Percentiles rank a stretch among this genome's conserved stretches.
phyloP scores from a whole-genome alignment of 2,329 filamentous ascomycete genomes.

The Arthrobotrys conoides region DNA sequence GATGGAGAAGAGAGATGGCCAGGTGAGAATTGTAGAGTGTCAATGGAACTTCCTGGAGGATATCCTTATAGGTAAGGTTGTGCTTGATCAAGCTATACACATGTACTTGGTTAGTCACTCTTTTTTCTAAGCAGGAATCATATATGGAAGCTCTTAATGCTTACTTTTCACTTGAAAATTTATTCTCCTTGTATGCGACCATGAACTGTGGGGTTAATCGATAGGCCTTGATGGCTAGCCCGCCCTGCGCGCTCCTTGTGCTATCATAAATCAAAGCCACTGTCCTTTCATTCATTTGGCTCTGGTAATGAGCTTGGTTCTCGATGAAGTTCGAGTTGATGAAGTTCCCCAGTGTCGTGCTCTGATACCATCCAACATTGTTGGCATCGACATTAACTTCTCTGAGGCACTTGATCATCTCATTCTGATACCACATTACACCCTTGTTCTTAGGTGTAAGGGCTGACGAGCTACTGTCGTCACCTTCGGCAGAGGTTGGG shows the following conservation, averaged over 20 bases:
- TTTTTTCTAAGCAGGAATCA: background rate
- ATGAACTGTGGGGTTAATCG: slow-evolving; percentile 89
- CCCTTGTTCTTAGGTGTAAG: slow-evolving; percentile 92
- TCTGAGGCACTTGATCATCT: slow-evolving; percentile 96
- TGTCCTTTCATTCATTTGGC: slow-evolving; percentile 86
- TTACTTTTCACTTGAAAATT: slow-evolving; percentile 86
- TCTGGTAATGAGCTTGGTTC: slow-evolving; percentile 98
- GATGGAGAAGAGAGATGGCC: slow-evolving; percentile 93
- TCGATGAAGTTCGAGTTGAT: slow-evolving; percentile 95
- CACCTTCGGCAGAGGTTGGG: slow-evolving; percentile 71
- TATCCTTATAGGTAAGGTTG: slow-evolving; percentile 92
- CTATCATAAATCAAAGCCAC: slow-evolving; percentile 95
- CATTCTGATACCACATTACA: slow-evolving; percentile 88
- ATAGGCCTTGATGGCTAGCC: slow-evolving; percentile 90
- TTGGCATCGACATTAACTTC: slow-evolving; percentile 99
- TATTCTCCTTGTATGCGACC: slow-evolving; percentile 92
- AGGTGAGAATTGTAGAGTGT: slow-evolving; percentile 97
- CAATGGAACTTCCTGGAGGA: slow-evolving; percentile 90
- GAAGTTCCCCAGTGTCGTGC: slow-evolving; percentile 98
- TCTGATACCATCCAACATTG: slow-evolving; percentile 98
- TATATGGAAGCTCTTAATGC: slow-evolving; percentile 72
- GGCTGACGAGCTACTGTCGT: slow-evolving; percentile 73
- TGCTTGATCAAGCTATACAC: slow-evolving; percentile 86
- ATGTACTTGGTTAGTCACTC: slow-evolving; percentile 64
- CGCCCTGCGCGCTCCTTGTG: slow-evolving; percentile 92